phyloP scores from a whole-genome alignment of 2,329 filamentous ascomycete species.

The Fusarium stilboides region DNA sequence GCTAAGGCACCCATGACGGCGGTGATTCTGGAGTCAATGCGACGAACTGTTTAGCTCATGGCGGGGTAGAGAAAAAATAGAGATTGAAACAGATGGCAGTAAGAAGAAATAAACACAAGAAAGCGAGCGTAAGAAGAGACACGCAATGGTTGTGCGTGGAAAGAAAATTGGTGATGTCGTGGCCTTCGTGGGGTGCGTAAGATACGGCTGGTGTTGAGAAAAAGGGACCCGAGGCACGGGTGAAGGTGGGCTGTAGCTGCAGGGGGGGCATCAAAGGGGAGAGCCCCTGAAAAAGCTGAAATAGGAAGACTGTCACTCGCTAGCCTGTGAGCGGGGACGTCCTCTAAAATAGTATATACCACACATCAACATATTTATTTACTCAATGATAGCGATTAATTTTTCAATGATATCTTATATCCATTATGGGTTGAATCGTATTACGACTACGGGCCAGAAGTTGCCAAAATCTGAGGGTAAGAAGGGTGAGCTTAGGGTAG shows the following conservation, averaged over 20 bases:
- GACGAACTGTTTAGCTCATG: conserved; percentile 44
- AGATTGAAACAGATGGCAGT: background rate
- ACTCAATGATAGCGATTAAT: background rate
- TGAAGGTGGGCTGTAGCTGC: conserved; percentile 31
- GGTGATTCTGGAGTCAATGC: conserved; percentile 35
- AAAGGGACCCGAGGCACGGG: conserved; percentile 44
- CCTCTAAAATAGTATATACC: background rate
- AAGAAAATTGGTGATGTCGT: conserved; percentile 43
- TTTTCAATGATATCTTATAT: too few species aligned
- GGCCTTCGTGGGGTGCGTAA: conserved; percentile 44
- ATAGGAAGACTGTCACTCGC: conserved; percentile 43
- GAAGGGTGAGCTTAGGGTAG: conserved; percentile 5
- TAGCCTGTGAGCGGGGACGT: background rate
- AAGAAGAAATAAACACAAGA: background rate
- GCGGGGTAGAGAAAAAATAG: conserved; percentile 5
- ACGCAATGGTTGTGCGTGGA: conserved; percentile 10
- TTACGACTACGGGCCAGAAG: background rate
- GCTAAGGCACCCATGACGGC: conserved; percentile 61
- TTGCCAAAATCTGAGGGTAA: background rate
- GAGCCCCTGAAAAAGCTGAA: conserved; percentile 43
- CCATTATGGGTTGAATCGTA: too few species aligned
- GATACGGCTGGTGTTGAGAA: conserved; percentile 43
- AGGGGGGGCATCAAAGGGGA: conserved; percentile 37
- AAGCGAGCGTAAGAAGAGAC: conserved; percentile 18
- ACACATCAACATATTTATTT: background rate